Conservation (phyloP, 1,284 basidiomycete species). For the Polyporus tsugae region DNA sequence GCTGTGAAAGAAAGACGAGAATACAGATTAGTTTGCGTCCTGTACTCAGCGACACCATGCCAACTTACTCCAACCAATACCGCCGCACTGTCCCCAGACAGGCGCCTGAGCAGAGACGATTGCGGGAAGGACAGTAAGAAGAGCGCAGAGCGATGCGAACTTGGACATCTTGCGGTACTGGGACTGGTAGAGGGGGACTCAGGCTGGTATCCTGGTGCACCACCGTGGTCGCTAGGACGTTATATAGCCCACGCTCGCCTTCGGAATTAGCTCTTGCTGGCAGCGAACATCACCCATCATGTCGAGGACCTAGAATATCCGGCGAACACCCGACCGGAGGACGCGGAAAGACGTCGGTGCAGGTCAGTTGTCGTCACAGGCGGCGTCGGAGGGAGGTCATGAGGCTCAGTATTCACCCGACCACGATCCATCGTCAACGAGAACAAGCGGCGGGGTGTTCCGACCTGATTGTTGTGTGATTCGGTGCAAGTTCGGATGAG, state of each 20-base stretch:
- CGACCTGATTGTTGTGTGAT: conserved; percentile 15
- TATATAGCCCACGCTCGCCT: conserved; percentile 29
- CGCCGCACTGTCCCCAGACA: conserved; percentile 60
- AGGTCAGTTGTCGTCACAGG: conserved; percentile 34
- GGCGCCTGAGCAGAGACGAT: conserved; percentile 53
- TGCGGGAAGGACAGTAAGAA: conserved; percentile 54
- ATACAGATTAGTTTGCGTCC: background rate
- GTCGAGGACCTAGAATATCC: conserved; percentile 42
- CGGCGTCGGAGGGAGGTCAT: conserved; percentile 32
- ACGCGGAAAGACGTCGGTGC: conserved; percentile 56
- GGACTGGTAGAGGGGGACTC: conserved; percentile 28
- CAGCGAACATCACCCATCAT: conserved; percentile 26
- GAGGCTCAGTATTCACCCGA: conserved; percentile 33
- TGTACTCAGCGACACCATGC: background rate
- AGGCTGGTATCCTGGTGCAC: conserved; percentile 30
- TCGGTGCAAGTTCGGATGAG: conserved; percentile 34
- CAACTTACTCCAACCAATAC: conserved; percentile 57
- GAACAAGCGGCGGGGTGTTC: conserved; percentile 26
- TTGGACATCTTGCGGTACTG: conserved; percentile 52
- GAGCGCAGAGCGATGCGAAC: conserved; percentile 54
- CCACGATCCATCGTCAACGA: conserved; percentile 16
- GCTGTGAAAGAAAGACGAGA: conserved; percentile 39
- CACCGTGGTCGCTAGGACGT: conserved; percentile 15
- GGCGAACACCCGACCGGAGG: conserved; percentile 51
- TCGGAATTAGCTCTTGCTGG: background rate